Evolutionary conservation across 768 basidiomycete species (phyloP), one percentile per base, ranked within the genome.

Genomic region (Termitomyces sp.): DNA sequence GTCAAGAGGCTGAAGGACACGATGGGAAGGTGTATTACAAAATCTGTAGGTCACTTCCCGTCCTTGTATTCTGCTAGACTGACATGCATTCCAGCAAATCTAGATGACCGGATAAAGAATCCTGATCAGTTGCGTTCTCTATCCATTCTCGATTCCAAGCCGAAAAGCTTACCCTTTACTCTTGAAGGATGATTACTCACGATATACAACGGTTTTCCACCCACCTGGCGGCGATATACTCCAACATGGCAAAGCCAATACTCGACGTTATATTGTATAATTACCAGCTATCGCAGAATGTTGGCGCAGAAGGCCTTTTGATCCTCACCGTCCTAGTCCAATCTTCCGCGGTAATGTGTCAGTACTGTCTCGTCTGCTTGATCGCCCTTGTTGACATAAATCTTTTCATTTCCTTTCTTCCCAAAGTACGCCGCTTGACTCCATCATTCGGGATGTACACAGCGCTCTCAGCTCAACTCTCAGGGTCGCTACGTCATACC

Each of bases 61-160:
- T 49, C 49, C 37, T n/a, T 11, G 23, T 40, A 3, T 23, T 11
- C 25, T 34, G 29, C n/a, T 57, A 50, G 60, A 23, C 37, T 51
- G 17, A 51, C 37, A 8, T 57, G 25, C 16, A n/a, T 35, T 53
- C 23, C 65, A 92, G 94, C 91, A 43, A 97, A 97, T 69, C 73
- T 98, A 63, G 95, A 98, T 67, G 96, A 98, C 68, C 79, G 96
- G 49, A 94, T 98, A 49, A 94, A 94, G 77, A 97, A 98, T 64
- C 89, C 92, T 16, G 95, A 98, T 69, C 94, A 97, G 89, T 90
- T 64, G 54, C 63, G 81, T 67, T 21, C 40, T 57, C 32, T n/a
- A 4, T 29, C 7, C 29, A 47, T 5, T 31, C 34, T 29, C 25
- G 32, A 61, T 29, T n/a, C 41, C 40, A 54, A 21, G 45, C 45